Evolutionary conservation across 1,284 basidiomycete species (phyloP).

Genomic region (Xerocomus minutiporus): DNA sequence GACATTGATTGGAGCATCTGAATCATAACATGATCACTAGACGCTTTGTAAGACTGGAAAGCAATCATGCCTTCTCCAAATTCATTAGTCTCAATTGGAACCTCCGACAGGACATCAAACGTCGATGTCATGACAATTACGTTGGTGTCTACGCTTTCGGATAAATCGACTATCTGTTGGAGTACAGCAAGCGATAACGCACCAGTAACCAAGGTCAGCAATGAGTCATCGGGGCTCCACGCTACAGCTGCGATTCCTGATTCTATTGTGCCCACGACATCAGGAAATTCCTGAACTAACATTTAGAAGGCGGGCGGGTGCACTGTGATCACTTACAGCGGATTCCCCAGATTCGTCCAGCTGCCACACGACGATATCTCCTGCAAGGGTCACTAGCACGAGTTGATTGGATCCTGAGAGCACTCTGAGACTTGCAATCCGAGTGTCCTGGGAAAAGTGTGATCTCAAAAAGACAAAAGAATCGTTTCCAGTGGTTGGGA

Average conservation of each 20-base stretch:
- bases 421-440: slow-evolving; percentile 61
- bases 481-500: slow-evolving; percentile 7
- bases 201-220: slow-evolving; percentile 80
- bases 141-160: slow-evolving; percentile 52
- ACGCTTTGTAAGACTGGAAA: slow-evolving; percentile 7
- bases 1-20: slow-evolving; percentile 88
- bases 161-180: slow-evolving; percentile 1
- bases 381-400: slow-evolving; percentile 62
- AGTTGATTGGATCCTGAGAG: slow-evolving; percentile 64
- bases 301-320: slow-evolving; percentile 1
- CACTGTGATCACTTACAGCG: slow-evolving; percentile 32
- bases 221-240: slow-evolving; percentile 90
- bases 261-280: slow-evolving; percentile 85
- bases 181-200: slow-evolving; percentile 12
- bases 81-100: slow-evolving; percentile 64
- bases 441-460: slow-evolving; percentile 24
- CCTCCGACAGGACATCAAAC: slow-evolving; percentile 86
- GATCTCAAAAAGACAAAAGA: slow-evolving; percentile 30
- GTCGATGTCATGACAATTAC: slow-evolving; percentile 85
- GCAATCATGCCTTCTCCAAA: slow-evolving; percentile 74
- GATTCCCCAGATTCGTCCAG: slow-evolving; percentile 49
- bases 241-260: slow-evolving; percentile 76
- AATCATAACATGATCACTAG: slow-evolving; percentile 9
- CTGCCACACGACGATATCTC: slow-evolving; percentile 71
- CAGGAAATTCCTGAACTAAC: slow-evolving; percentile 35